Evolutionary conservation across 2,329 filamentous ascomycete genomes (phyloP), one percentile per base, ranked within the genome.

Genomic region (Penicillium sp.): DNA sequence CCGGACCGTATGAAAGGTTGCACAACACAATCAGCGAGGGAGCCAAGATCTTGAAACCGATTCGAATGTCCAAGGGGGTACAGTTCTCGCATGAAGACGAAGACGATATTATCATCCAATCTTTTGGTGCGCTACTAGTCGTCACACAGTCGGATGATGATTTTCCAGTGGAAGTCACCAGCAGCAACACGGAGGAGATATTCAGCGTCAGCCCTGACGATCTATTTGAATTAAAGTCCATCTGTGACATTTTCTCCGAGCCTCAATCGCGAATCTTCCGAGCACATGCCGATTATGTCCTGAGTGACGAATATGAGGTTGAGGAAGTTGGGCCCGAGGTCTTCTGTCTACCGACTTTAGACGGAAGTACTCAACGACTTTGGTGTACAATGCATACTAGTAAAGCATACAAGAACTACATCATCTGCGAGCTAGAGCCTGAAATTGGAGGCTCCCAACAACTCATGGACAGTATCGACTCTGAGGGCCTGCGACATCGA

Each of bases 371-470:
- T 7, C 82, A 84, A 56, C 93, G 92, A 72, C 77, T 95, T 2
- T 96, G 92, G 92, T 96, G 92, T 73, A 92, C 91, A 5, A 90
- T 96, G 73, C 93, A 96, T 72, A 85, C 91, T 56, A 91, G 88
- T 56, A 84, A 88, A 1, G 78, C 81, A 1, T 87, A 91, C 66
- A 85, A 86, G 0, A 85, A 90, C 53, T 79, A 93, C 22, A 81
- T 96, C 35, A 89, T 96, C 8, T 96, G 91, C 80, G 93, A 96
- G 70, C 92, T 96, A 62, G 92, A 96, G 74, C 79, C 91, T 0
- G 91, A 95, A 53, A 40, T 40, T 42, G n/a, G 33, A 28, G 51
- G 37, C 15, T 38, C 35, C 12, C 53, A 45, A 3, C 38, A 55
- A 33, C 22, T 45, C 15, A 30, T 30, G 51, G 51, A 38, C 38